These are phyloP conservation scores for Vitis hybrid DNA, from an alignment of 177 flowering plant species.

Conservation along the genomic window DNA sequence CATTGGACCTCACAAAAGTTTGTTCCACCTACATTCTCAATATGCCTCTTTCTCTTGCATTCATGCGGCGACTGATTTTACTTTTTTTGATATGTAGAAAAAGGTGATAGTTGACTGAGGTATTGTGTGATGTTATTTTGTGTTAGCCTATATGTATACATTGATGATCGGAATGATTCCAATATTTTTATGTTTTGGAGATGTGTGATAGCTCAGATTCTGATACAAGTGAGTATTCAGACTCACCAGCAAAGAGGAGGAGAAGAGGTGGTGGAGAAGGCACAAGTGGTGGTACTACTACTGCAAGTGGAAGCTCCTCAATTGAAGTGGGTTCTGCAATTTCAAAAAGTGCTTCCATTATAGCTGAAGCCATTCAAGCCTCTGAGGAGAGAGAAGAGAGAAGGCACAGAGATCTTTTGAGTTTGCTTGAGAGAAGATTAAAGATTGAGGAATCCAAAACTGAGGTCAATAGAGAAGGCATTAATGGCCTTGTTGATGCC, in stretches of 20 bases:
- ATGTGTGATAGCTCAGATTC: constrained; percentile 59
- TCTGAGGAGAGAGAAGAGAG: constrained; percentile 63
- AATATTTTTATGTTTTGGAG: constrained; percentile 26
- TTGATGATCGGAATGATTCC: constrained; percentile 23
- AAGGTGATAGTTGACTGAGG: constrained; percentile 1
- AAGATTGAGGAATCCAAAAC: constrained; percentile 56
- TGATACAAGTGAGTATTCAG: constrained; percentile 65
- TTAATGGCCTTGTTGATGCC: constrained; percentile 63
- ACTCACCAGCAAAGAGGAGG: constrained; percentile 68
- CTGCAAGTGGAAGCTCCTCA: constrained; percentile 16
- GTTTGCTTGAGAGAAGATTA: constrained; percentile 57
- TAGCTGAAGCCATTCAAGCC: constrained; percentile 60
- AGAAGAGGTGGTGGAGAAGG: constrained; percentile 36
- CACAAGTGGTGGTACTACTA: constrained; percentile 9
- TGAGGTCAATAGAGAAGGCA: constrained; percentile 54
- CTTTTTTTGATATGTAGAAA: not conserved
- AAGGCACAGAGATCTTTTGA: constrained; percentile 58
- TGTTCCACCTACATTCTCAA: no score
- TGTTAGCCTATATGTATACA: constrained; percentile 5
- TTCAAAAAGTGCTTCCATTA: constrained; percentile 58
- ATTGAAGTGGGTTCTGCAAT: constrained; percentile 54
- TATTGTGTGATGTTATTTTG: not conserved
- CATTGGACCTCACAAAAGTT: no score
- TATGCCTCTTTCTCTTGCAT: not conserved
- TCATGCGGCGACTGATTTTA: not conserved